These are phyloP conservation scores for Psilocybe tampanensis DNA, from an alignment of 768 basidiomycete species.

Conservation along the genomic window DNA sequence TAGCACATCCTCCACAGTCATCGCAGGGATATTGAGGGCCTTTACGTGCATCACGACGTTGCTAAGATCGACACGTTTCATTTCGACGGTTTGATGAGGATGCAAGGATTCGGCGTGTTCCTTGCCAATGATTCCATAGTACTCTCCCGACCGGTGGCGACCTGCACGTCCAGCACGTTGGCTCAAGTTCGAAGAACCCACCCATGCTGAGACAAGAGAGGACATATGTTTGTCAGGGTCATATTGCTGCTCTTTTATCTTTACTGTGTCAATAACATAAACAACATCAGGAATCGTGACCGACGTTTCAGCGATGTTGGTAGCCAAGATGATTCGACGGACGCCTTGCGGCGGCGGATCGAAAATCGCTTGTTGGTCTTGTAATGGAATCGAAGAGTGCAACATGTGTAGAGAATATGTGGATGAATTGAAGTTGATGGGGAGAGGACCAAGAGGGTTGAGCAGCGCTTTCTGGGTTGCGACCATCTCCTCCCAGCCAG, in stretches of 20 bases:
- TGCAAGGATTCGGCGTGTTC: constrained; percentile 60
- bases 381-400: constrained; percentile 87
- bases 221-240: constrained; percentile 90
- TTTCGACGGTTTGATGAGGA: constrained; percentile 90
- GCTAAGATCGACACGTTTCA: constrained; percentile 88
- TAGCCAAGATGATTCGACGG: constrained; percentile 88
- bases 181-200: constrained; percentile 86
- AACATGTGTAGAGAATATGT: constrained; percentile 77
- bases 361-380: constrained; percentile 89
- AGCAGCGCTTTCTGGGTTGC: constrained; percentile 67
- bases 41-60: constrained; percentile 98
- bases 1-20: constrained; percentile 87
- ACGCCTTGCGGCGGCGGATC: constrained; percentile 77
- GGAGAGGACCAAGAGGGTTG: constrained; percentile 48
- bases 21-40: constrained; percentile 84
- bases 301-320: constrained; percentile 95
- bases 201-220: constrained; percentile 88
- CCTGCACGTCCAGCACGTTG: constrained; percentile 94
- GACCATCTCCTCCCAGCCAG: constrained; percentile 93
- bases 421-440: constrained; percentile 56
- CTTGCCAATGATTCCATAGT: constrained; percentile 80
- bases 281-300: constrained; percentile 95
- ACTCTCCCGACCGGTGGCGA: constrained; percentile 87
- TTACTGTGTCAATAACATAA: constrained; percentile 89
- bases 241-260: constrained; percentile 87